A percentile compares a stretch with the other conserved stretches of the same genome.
phyloP scores from a whole-genome alignment of 768 basidiomycete species.

The Melanogaster broomeanus region DNA sequence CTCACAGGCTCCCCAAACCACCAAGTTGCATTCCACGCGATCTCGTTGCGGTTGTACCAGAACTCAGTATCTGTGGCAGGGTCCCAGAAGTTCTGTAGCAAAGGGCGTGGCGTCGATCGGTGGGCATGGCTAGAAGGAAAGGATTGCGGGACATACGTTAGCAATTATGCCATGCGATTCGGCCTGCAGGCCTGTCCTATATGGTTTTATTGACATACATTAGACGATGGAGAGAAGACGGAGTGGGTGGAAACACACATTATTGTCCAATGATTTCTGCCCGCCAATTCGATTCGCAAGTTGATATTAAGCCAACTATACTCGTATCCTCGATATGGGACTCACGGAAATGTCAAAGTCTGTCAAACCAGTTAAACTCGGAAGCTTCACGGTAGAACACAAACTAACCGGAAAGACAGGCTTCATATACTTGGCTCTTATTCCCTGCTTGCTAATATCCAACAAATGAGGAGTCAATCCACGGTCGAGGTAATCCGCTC shows the following conservation, averaged over 20 bases:
- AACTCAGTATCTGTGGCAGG: slow-evolving; percentile 64
- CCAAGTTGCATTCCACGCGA: slow-evolving; percentile 71
- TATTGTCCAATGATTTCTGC: slow-evolving; percentile 86
- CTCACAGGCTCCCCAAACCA: slow-evolving; percentile 89
- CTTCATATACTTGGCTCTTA: slow-evolving; percentile 85
- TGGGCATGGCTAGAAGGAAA: background rate
- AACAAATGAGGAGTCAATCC: slow-evolving; percentile 84
- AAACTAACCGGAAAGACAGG: slow-evolving; percentile 82
- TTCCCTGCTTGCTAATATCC: slow-evolving; percentile 75
- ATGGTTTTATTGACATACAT: background rate
- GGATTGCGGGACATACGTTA: slow-evolving; percentile 62
- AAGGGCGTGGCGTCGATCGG: background rate
- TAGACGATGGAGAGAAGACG: background rate
- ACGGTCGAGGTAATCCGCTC: slow-evolving; percentile 86
- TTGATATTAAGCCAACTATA: slow-evolving; percentile 1
- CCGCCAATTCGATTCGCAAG: background rate
- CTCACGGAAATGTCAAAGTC: slow-evolving; percentile 91
- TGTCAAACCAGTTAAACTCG: slow-evolving; percentile 29
- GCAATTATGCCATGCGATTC: slow-evolving; percentile 92
- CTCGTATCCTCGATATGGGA: slow-evolving; percentile 10
- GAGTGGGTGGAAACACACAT: slow-evolving; percentile 49
- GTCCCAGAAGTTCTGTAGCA: slow-evolving; percentile 81
- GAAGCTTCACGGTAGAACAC: background rate
- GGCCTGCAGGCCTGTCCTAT: slow-evolving; percentile 85
- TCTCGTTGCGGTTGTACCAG: slow-evolving; percentile 63